Base-by-base conservation (phyloP, 2,329 filamentous ascomycete genomes). In the Akanthomyces lecanii region DNA sequence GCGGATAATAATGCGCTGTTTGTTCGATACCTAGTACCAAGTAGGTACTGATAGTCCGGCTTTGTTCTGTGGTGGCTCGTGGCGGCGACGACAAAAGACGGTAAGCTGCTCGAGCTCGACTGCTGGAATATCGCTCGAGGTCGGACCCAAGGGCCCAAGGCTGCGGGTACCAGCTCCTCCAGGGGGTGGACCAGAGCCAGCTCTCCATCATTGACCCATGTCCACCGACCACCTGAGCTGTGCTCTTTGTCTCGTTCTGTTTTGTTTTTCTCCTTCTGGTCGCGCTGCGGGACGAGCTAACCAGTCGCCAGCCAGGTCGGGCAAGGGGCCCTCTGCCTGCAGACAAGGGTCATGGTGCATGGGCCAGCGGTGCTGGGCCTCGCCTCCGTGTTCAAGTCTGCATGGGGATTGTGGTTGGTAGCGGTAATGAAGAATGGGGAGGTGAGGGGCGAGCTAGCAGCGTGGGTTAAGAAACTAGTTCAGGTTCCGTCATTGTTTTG, bases 141-240 rank as follows among this genome's bases (percentile, higher is more conserved):
- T 30, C 28, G 28, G 25, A 52, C 50, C 52, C 52, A 40, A 57
- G 45, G 58, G 38, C 50, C 57, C 58, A 61, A 61, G 58, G 40
- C 48, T 61, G 58, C 58, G 58, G 50, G 50, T 61, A 61, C 58
- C 18, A 61, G 58, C 38, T 54, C 48, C 58, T 61, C 48, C n/a
- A n/a, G 10, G 28, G 18, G 54, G 58, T 60, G 58, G 58, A 38
- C 59, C 25, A 16, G 38, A 5, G 14, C 58, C 51, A 54, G 58
- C 58, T 61, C 47, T 47, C 7, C 12, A 42, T 62, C 33, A 36
- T 40, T 11, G 16, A 40, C 10, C 38, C 38, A 16, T 40, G 33
- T 36, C 33, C 33, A 11, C 38, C 14, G 47, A 30, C 33, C 56
- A 60, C 45, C 18, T 60, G 33, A 52, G 47, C 52, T 55, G 48